phyloP scores from a whole-genome alignment of 495 filamentous ascomycete genomes.

The Symbiotaphrina buchneri region DNA sequence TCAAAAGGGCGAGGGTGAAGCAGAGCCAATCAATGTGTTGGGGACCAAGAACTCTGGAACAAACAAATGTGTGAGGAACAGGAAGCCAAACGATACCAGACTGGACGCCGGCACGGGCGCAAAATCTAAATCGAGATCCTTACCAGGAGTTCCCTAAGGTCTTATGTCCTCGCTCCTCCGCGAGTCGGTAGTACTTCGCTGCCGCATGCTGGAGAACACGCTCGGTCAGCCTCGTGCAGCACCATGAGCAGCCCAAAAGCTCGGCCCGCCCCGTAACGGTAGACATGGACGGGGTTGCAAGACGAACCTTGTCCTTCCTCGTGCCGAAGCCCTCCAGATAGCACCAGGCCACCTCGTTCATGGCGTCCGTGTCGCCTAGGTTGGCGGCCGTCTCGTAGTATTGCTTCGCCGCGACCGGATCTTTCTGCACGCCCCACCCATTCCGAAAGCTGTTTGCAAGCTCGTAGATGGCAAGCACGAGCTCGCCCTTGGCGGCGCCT shows the following conservation, averaged over 20 bases:
- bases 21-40: neutral
- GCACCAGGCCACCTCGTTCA: constrained; percentile 95
- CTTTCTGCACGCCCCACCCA: constrained; percentile 83
- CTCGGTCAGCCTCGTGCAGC: constrained; percentile 2
- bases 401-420: constrained; percentile 70
- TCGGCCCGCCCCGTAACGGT: neutral
- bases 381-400: constrained; percentile 97
- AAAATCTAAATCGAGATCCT: no score
- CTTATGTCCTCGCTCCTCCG: constrained; percentile 74
- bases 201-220: constrained; percentile 40
- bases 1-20: neutral
- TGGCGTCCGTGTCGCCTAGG: constrained; percentile 86
- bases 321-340: constrained; percentile 86
- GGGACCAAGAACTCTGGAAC: no score
- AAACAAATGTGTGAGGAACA: no score
- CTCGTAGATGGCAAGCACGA: constrained; percentile 94
- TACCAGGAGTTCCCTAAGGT: constrained; percentile 91
- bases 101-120: constrained; percentile 9
- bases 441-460: constrained; percentile 88
- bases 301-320: constrained; percentile 88
- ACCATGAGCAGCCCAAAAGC: neutral
- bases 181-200: constrained; percentile 83
- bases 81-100: no score
- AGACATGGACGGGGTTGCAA: neutral
- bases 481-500: constrained; percentile 85